These are phyloP conservation scores for Zymoseptoria tritici DNA, from an alignment of 2,329 filamentous ascomycete genomes.

Conservation along the genomic window DNA sequence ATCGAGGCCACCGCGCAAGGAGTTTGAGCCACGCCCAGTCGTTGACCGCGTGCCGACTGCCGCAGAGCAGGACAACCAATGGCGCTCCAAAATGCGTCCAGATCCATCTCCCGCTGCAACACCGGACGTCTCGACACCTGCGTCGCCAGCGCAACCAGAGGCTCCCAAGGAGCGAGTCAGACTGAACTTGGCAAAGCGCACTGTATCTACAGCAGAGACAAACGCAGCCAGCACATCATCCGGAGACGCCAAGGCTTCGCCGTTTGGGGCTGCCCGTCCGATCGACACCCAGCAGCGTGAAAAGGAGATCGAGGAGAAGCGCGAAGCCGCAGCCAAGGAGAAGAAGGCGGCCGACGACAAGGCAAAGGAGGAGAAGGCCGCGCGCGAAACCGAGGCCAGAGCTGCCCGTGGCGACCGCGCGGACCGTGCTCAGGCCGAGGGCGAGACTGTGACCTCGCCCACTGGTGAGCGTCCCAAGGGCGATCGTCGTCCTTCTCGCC, in stretches of 20 bases:
- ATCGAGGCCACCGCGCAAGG: slow-evolving; percentile 70
- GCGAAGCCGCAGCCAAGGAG: slow-evolving; percentile 62
- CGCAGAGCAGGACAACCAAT: slow-evolving; percentile 86
- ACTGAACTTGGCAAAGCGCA: slow-evolving; percentile 84
- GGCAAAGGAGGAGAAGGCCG: slow-evolving; percentile 60
- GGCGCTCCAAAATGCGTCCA: slow-evolving; percentile 87
- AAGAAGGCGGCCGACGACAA: slow-evolving; percentile 86
- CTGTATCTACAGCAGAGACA: slow-evolving; percentile 66
- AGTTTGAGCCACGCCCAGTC: slow-evolving; percentile 61
- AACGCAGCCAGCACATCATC: slow-evolving; percentile 30
- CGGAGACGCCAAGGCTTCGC: slow-evolving; percentile 73
- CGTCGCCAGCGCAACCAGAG: slow-evolving; percentile 58
- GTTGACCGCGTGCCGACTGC: slow-evolving; percentile 70
- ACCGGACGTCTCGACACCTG: slow-evolving; percentile 67
- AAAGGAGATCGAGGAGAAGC: slow-evolving; percentile 83
- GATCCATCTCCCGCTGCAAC: slow-evolving; percentile 60
- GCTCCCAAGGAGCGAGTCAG: slow-evolving; percentile 63
- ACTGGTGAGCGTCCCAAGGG: slow-evolving; percentile 35
- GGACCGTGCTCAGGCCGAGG: slow-evolving; percentile 26
- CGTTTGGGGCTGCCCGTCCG: slow-evolving; percentile 86
- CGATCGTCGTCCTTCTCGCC: slow-evolving; percentile 20
- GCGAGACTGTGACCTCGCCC: slow-evolving; percentile 32
- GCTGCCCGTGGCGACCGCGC: slow-evolving; percentile 35
- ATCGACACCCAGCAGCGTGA: slow-evolving; percentile 90
- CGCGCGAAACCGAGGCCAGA: slow-evolving; percentile 55